These are phyloP conservation scores for Nicotiana paniculata DNA, from an alignment of 257 asterid genomes.

Conservation along the genomic window DNA sequence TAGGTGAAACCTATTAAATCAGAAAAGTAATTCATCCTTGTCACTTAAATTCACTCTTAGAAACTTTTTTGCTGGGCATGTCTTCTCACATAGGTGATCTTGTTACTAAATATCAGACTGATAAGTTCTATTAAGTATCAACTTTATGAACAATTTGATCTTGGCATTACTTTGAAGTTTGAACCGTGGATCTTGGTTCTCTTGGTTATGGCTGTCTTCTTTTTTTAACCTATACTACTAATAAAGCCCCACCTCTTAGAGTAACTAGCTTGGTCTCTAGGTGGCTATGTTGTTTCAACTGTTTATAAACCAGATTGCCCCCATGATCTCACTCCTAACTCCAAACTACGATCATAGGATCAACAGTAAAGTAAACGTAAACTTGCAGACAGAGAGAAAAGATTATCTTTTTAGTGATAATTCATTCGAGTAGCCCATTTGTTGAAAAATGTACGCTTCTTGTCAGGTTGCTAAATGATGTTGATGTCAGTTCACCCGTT, in stretches of 20 bases:
- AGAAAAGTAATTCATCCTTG: neutral
- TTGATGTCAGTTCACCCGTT: constrained; percentile 25
- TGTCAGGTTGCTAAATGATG: constrained; percentile 42
- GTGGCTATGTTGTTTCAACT: neutral
- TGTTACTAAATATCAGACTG: neutral
- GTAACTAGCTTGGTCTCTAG: constrained; percentile 5
- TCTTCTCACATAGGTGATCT: neutral
- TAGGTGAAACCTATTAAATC: neutral
- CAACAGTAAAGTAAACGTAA: neutral
- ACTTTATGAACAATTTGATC: neutral
- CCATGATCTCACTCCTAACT: neutral
- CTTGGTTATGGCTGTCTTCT: neutral
- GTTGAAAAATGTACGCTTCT: constrained; percentile 7
- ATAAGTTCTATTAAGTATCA: neutral
- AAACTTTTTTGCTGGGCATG: neutral
- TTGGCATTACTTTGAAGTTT: constrained; percentile 1
- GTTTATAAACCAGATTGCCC: neutral
- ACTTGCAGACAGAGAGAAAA: neutral
- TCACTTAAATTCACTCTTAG: neutral
- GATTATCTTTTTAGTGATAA: neutral
- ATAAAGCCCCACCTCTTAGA: neutral
- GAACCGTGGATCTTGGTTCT: neutral
- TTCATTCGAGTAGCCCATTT: neutral
- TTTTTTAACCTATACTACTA: neutral
- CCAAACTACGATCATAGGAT: neutral